Evolutionary conservation across 2,329 filamentous ascomycete species (phyloP).

Genomic region (Lachnellula hyalina): DNA sequence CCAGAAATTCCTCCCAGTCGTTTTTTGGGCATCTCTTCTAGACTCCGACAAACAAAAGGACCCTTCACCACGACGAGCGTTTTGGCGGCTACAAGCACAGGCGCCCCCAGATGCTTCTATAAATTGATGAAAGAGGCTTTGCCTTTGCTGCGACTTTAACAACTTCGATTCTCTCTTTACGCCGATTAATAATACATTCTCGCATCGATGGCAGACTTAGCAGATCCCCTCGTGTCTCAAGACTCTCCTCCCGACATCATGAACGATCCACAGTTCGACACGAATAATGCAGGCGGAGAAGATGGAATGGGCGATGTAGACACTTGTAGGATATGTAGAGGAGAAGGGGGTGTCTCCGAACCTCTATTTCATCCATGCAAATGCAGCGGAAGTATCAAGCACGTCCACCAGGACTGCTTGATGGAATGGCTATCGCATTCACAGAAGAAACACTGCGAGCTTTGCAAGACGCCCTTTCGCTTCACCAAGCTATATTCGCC

Average conservation of each 20-base stretch:
- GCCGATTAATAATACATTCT: neutral
- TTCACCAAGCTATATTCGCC: constrained; percentile 98
- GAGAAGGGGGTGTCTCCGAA: constrained; percentile 75
- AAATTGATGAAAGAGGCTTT: constrained; percentile 21
- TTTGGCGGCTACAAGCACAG: neutral
- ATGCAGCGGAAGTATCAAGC: constrained; percentile 98
- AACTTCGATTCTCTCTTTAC: neutral
- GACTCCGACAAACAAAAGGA: neutral
- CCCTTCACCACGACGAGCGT: neutral
- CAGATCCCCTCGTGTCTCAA: neutral
- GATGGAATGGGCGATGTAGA: constrained; percentile 44
- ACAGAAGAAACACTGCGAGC: constrained; percentile 98
- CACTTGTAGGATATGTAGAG: constrained; percentile 95
- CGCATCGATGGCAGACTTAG: constrained; percentile 17
- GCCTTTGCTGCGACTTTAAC: constrained; percentile 17
- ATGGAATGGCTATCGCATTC: constrained; percentile 99
- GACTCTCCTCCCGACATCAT: constrained; percentile 43
- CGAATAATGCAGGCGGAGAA: constrained; percentile 31
- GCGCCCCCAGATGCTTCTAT: constrained; percentile 22
- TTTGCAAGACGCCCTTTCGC: constrained; percentile 96
- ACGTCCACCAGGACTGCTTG: constrained; percentile 93
- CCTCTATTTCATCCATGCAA: constrained; percentile 97
- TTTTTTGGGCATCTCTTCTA: neutral
- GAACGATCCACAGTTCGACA: constrained; percentile 49
- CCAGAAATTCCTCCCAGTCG: neutral